Conservation (phyloP, 208 protist species). For the Angomonas ambiguus region DNA sequence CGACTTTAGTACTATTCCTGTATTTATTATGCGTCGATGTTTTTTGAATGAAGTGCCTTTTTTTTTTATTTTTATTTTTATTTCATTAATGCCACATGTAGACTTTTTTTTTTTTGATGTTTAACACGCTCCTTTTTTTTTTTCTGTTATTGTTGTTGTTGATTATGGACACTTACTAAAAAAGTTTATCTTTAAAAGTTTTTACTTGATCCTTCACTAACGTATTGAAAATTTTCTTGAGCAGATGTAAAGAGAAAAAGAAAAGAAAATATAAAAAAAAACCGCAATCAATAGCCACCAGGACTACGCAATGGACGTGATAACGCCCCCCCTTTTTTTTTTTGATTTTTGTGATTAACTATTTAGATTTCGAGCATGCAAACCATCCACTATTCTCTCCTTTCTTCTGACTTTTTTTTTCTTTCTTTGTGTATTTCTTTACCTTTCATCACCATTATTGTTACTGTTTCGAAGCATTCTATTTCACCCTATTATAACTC, state of each 20-base stretch:
- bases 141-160: not conserved
- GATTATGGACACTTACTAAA: not conserved
- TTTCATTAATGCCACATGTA: slow-evolving; percentile 1
- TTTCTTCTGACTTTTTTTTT: slow-evolving; percentile 8
- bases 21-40: not conserved
- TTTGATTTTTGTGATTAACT: slow-evolving; percentile 10
- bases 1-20: too few species aligned
- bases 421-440: slow-evolving; percentile 10
- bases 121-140: not conserved
- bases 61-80: slow-evolving; percentile 9
- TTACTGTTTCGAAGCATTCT: not conserved
- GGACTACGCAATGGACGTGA: not conserved
- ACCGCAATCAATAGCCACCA: not conserved
- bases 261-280: not conserved
- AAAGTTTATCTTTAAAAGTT: not conserved
- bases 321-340: slow-evolving; percentile 9
- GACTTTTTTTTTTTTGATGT: not conserved
- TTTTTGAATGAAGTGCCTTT: not conserved
- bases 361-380: too few species aligned
- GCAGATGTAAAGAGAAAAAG: not conserved
- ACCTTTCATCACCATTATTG: not conserved
- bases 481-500: not conserved
- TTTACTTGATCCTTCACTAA: too few species aligned
- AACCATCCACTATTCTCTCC: too few species aligned
- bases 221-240: too few species aligned